Conservation (phyloP, 805 yeast genomes). For the Candida silvatica region DNA sequence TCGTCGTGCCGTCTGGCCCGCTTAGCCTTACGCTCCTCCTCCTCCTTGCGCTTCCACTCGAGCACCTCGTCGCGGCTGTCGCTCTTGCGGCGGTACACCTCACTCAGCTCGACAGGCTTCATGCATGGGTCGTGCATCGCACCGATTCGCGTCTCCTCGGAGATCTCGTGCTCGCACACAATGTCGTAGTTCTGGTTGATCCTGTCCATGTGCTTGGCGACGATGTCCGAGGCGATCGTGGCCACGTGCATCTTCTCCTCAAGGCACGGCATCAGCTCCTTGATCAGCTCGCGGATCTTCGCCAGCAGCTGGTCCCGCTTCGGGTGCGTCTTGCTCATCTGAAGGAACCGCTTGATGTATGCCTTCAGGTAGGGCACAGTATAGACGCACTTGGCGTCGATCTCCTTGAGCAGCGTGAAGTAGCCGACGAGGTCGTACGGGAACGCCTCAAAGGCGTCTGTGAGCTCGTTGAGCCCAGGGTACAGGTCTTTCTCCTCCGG, state of each 20-base stretch:
- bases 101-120: slow-evolving; percentile 46
- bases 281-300: slow-evolving; percentile 35
- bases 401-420: slow-evolving; percentile 81
- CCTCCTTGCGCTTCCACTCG: background rate
- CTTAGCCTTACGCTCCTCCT: slow-evolving; percentile 2
- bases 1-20: slow-evolving; percentile 1
- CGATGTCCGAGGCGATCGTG: slow-evolving; percentile 75
- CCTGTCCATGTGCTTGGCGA: slow-evolving; percentile 58
- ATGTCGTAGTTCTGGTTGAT: slow-evolving; percentile 79
- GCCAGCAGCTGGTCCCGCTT: slow-evolving; percentile 29
- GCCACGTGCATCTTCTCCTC: slow-evolving; percentile 98
- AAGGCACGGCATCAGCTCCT: slow-evolving; percentile 79
- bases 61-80: slow-evolving; percentile 33
- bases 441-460: slow-evolving; percentile 85
- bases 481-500: slow-evolving; percentile 33
- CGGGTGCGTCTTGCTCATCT: slow-evolving; percentile 27
- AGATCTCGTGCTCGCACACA: slow-evolving; percentile 67
- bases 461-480: slow-evolving; percentile 87
- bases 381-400: slow-evolving; percentile 86
- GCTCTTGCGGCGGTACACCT: slow-evolving; percentile 68
- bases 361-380: slow-evolving; percentile 59
- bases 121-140: slow-evolving; percentile 89
- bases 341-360: slow-evolving; percentile 41
- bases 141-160: slow-evolving; percentile 69
- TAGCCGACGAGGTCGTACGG: slow-evolving; percentile 80